Evolutionary conservation across 495 filamentous ascomycete genomes (phyloP).

Genomic region (Podospora anserina): DNA sequence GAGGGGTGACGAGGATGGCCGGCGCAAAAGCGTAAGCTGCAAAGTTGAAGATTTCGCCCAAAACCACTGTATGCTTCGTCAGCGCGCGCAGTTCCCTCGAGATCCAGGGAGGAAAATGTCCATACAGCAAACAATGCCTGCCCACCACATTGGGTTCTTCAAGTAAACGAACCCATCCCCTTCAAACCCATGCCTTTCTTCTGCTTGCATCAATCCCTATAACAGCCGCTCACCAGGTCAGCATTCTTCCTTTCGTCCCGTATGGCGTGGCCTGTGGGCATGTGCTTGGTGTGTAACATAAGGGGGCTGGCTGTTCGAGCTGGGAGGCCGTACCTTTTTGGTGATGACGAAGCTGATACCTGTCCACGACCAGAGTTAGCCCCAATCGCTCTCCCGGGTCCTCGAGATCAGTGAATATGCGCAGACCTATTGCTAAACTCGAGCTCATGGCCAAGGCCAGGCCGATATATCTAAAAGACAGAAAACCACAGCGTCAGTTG

Average conservation of each 20-base stretch:
- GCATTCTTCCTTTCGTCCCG: conserved; percentile 12
- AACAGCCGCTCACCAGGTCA: conserved; percentile 23
- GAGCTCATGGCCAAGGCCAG: conserved; percentile 84
- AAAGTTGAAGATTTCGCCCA: conserved; percentile 93
- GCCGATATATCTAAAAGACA: conserved; percentile 73
- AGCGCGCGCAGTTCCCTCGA: conserved; percentile 22
- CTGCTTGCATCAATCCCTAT: conserved; percentile 85
- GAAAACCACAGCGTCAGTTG: conserved; percentile 19
- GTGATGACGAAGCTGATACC: conserved; percentile 92
- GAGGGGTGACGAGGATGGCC: conserved; percentile 91
- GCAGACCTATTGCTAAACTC: conserved; percentile 88
- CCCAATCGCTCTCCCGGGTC: neutral
- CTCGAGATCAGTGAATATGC: neutral
- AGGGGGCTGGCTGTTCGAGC: neutral
- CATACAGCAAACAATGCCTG: conserved; percentile 82
- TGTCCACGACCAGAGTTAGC: conserved; percentile 39
- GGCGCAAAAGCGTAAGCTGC: conserved; percentile 97
- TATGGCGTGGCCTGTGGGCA: neutral
- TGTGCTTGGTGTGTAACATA: neutral
- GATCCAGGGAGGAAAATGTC: neutral
- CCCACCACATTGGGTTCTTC: conserved; percentile 93
- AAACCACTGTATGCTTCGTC: conserved; percentile 53
- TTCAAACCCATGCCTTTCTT: conserved; percentile 89
- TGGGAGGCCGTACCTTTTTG: conserved; percentile 66
- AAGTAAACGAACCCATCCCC: conserved; percentile 95